Evolutionary conservation across 1,284 basidiomycete genomes (phyloP).

Genomic region (Cutaneotrichosporon cutaneum): DNA sequence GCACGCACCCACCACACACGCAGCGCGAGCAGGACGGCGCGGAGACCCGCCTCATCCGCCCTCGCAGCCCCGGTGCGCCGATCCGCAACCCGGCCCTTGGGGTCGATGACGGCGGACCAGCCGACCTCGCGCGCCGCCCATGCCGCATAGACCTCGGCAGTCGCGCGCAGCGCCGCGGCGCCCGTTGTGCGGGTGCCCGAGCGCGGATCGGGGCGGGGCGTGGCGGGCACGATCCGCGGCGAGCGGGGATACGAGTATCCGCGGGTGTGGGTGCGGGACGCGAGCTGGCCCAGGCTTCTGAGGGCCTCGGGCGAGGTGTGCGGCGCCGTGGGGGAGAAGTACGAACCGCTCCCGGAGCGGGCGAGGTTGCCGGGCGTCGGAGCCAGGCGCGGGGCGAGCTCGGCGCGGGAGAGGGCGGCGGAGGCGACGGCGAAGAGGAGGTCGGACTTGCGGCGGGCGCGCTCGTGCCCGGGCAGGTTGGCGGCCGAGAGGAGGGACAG

Average conservation of each 20-base stretch:
- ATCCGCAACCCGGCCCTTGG: constrained; percentile 38
- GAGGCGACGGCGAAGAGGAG: constrained; percentile 43
- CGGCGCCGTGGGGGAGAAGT: constrained; percentile 18
- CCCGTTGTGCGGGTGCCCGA: constrained; percentile 25
- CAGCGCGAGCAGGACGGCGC: constrained; percentile 45
- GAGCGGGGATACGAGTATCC: neutral
- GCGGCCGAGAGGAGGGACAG: constrained; percentile 40
- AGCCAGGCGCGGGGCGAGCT: constrained; percentile 28
- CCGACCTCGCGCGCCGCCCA: constrained; percentile 53
- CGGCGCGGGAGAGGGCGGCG: constrained; percentile 42
- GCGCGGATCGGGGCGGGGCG: constrained; percentile 1
- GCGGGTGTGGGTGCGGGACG: neutral
- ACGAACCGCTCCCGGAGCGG: constrained; percentile 8
- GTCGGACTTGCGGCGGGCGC: constrained; percentile 42
- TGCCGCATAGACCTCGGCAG: constrained; percentile 51
- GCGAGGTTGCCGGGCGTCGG: constrained; percentile 9
- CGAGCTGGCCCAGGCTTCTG: neutral
- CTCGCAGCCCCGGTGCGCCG: constrained; percentile 44
- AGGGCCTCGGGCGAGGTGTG: constrained; percentile 9
- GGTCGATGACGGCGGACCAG: constrained; percentile 51
- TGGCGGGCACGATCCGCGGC: constrained; percentile 11
- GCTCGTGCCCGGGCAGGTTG: constrained; percentile 31
- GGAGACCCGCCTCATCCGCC: constrained; percentile 46
- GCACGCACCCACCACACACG: constrained; percentile 45
- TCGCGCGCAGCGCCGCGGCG: constrained; percentile 41